Evolutionary conservation across 257 asterid genomes (phyloP), one percentile per base, ranked within the genome.

Genomic region (Verbascum thapsus): DNA sequence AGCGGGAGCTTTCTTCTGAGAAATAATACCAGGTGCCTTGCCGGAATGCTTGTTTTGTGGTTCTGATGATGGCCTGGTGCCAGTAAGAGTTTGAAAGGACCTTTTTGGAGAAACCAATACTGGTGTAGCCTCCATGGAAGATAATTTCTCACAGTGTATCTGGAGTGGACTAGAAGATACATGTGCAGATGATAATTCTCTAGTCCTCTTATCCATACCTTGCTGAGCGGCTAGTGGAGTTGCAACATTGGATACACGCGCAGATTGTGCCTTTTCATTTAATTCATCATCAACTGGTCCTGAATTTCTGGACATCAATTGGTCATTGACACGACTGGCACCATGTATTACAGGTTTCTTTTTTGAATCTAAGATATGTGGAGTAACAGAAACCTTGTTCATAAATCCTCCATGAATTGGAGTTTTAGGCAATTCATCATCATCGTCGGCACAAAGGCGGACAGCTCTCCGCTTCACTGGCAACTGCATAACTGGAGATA

Each of bases 351-450:
- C 82, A 75, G 58, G 65, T 72, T 64, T 78, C 81, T 73, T 81
- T 56, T 58, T 65, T 54, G 80, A 74, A 75, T 68, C 84, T 66
- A 78, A 59, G 17, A 51, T 60, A 2, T 66, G 74, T 40, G 83
- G 74, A 61, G 55, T 60, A 52, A 70, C 73, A 66, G 79, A 68
- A 66, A 64, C 80, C 77, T 77, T 87, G 11, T 63, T 80, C 11
- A 79, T 63, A 69, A 76, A 65, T 67, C 96, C 95, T 74, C 82
- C 95, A 75, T 92, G 99, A 67, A 92, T 58, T 11, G 99, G 99
- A 69, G 99, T 92, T 81, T 85, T 92, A 59, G 99, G 95, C 71
- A 81, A 83, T 69, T 81, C 98, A 70, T 85, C 95, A 56, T 75
- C 86, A 2, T 83, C 88, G 12, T 83, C 94, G 39, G 78, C 91